Conservation (phyloP, 2,329 filamentous ascomycete species). For the Berkeleyomyces basicola region DNA sequence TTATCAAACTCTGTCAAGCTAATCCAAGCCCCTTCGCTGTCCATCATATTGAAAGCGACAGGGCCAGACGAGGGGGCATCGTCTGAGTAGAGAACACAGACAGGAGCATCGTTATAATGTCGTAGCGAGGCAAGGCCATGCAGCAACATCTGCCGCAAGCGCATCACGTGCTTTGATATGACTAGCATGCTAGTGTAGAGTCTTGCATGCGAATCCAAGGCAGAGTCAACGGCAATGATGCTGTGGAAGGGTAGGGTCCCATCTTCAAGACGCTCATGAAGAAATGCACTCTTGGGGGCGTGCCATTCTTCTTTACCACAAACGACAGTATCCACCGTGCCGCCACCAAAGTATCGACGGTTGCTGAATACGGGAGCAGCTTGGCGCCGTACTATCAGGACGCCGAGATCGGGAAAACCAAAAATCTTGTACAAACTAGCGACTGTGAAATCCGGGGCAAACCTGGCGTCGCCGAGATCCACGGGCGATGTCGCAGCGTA, state of each 20-base stretch:
- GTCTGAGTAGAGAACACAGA: slow-evolving; percentile 50
- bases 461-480: slow-evolving; percentile 32
- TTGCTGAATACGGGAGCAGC: slow-evolving; percentile 38
- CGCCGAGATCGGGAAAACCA: slow-evolving; percentile 48
- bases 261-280: slow-evolving; percentile 49
- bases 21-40: slow-evolving; percentile 53
- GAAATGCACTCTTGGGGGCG: slow-evolving; percentile 21
- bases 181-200: slow-evolving; percentile 42
- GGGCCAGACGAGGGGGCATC: slow-evolving; percentile 47
- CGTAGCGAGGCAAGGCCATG: slow-evolving; percentile 39
- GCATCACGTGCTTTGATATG: slow-evolving; percentile 55
- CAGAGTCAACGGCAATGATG: slow-evolving; percentile 44
- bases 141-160: slow-evolving; percentile 43
- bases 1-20: slow-evolving; percentile 79
- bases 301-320: slow-evolving; percentile 23
- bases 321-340: slow-evolving; percentile 40
- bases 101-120: slow-evolving; percentile 50
- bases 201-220: slow-evolving; percentile 37
- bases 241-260: slow-evolving; percentile 49
- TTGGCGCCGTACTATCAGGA: slow-evolving; percentile 37
- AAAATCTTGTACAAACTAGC: slow-evolving; percentile 52
- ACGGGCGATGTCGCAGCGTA: slow-evolving; percentile 45
- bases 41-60: slow-evolving; percentile 67
- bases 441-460: slow-evolving; percentile 42
- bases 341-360: slow-evolving; percentile 50